phyloP scores from a whole-genome alignment of 2,329 filamentous ascomycete genomes.

The Emergomyces orientalis region DNA sequence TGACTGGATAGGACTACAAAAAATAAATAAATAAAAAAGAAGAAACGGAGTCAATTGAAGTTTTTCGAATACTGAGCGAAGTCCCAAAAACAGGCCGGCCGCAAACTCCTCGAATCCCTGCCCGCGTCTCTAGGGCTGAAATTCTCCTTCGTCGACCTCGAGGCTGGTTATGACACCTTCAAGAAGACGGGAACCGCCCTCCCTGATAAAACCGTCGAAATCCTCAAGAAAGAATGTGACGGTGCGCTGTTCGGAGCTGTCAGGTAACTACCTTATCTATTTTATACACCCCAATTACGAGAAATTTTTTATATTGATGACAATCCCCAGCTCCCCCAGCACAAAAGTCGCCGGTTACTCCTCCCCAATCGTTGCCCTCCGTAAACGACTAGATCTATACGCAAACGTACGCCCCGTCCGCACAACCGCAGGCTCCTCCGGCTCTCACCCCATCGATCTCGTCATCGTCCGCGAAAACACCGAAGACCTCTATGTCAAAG shows the following conservation, averaged over 20 bases:
- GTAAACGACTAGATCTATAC: conserved; percentile 90
- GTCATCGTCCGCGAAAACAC: conserved; percentile 99
- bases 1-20: not conserved
- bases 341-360: conserved; percentile 90
- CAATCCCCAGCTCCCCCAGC: conserved; percentile 60
- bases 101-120: conserved; percentile 83
- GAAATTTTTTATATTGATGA: conserved; percentile 5
- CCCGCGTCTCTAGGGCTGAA: conserved; percentile 83
- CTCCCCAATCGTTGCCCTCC: conserved; percentile 89
- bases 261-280: conserved; percentile 38
- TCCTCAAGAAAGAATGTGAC: conserved; percentile 84
- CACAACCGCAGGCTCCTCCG: conserved; percentile 49
- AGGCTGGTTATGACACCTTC: conserved; percentile 90
- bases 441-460: conserved; percentile 68
- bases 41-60: not conserved
- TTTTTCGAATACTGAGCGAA: not conserved
- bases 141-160: conserved; percentile 88
- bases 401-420: conserved; percentile 97
- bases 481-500: conserved; percentile 96
- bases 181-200: conserved; percentile 79
- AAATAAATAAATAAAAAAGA: no score
- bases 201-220: conserved; percentile 80
- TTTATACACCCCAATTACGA: not conserved
- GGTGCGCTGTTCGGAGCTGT: conserved; percentile 95
- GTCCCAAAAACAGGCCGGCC: conserved; percentile 51